A percentile compares a stretch with the other conserved stretches of the same genome.
Evolutionary conservation across 2,329 filamentous ascomycete species (phyloP).

Genomic region (Colletotrichum sp.): DNA sequence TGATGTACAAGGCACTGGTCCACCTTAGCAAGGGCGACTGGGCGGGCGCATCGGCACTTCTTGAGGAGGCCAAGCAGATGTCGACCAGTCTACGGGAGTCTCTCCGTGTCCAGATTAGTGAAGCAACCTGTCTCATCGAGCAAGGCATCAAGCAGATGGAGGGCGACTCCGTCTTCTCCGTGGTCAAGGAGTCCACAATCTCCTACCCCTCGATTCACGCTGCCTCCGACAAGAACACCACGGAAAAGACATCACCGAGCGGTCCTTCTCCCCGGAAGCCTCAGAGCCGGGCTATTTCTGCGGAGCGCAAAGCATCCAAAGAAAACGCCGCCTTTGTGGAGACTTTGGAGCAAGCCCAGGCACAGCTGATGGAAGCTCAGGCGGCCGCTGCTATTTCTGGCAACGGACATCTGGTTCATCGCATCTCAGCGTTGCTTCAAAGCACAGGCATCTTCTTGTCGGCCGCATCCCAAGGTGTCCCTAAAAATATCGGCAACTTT

Average conservation of each 20-base stretch:
- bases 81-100: slow-evolving; percentile 44
- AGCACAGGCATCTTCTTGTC: slow-evolving; percentile 71
- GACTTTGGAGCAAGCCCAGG: slow-evolving; percentile 68
- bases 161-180: slow-evolving; percentile 83
- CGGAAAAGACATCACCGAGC: slow-evolving; percentile 38
- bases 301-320: slow-evolving; percentile 31
- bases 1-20: slow-evolving; percentile 48
- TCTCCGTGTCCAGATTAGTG: slow-evolving; percentile 62
- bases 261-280: slow-evolving; percentile 40
- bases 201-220: slow-evolving; percentile 75
- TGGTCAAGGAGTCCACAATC: slow-evolving; percentile 90
- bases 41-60: slow-evolving; percentile 58
- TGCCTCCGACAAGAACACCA: slow-evolving; percentile 42
- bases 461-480: slow-evolving; percentile 57
- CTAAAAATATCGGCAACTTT: slow-evolving; percentile 52
- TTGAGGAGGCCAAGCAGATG: slow-evolving; percentile 55
- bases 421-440: slow-evolving; percentile 67
- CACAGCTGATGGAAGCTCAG: slow-evolving; percentile 69
- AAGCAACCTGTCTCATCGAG: slow-evolving; percentile 71
- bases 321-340: slow-evolving; percentile 52
- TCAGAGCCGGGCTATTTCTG: slow-evolving; percentile 3
- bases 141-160: slow-evolving; percentile 76
- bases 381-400: slow-evolving; percentile 56
- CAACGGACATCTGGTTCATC: slow-evolving; percentile 66
- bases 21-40: slow-evolving; percentile 60